Percentiles rank a stretch among this genome's conserved stretches.
These are phyloP conservation scores for Seiridium cupressi DNA, from an alignment of 2,329 filamentous ascomycete species.

Conservation along the genomic window DNA sequence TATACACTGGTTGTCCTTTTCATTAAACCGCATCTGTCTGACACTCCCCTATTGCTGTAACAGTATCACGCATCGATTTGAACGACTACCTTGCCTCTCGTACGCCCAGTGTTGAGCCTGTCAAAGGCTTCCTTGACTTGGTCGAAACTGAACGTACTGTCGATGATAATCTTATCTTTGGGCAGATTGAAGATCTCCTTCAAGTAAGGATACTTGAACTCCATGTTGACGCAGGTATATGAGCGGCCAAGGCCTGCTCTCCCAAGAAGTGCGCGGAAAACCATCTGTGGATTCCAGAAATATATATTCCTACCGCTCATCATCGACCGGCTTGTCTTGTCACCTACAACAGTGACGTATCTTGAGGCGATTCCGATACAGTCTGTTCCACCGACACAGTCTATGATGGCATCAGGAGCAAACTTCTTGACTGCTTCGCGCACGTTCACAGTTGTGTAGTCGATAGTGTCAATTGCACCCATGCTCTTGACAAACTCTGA, in stretches of 20 bases:
- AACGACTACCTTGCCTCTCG: not conserved
- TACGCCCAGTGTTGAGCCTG: not conserved
- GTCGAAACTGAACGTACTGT: conserved; percentile 5
- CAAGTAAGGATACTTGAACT: not conserved
- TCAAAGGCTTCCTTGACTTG: not conserved
- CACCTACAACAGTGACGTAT: conserved; percentile 4
- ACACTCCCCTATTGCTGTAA: no score
- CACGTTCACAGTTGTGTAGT: not conserved
- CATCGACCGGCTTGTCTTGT: not conserved
- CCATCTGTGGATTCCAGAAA: not conserved
- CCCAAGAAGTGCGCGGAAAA: not conserved
- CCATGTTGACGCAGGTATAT: conserved; percentile 5
- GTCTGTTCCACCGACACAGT: conserved; percentile 6
- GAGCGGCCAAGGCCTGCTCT: not conserved
- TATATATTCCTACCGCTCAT: not conserved
- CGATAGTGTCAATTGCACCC: not conserved
- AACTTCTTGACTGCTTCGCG: not conserved
- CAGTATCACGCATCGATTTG: not conserved
- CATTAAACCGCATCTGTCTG: no score
- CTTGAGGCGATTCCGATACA: conserved; percentile 1
- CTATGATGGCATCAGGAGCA: conserved; percentile 1
- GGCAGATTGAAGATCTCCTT: not conserved
- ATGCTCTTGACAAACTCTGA: not conserved
- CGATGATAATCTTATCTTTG: conserved; percentile 5
- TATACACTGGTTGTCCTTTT: no score